A percentile compares a stretch with the other conserved stretches of the same genome.
phyloP scores from a whole-genome alignment of 768 basidiomycete species.

The Lactarius sp. region DNA sequence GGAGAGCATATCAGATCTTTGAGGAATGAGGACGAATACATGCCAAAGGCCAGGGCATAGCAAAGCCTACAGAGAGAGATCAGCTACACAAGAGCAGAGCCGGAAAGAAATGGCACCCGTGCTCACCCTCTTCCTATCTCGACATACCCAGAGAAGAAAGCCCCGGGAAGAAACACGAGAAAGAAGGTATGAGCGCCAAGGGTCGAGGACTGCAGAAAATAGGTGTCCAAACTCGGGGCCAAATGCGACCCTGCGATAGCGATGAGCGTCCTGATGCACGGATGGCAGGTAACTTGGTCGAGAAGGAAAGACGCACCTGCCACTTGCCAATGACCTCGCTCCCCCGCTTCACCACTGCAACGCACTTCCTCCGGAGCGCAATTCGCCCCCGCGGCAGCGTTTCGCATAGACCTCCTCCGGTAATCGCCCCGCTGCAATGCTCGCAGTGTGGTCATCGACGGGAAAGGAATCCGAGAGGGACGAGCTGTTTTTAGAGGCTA shows the following conservation, averaged over 20 bases:
- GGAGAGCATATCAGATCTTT: constrained; percentile 92
- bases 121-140: constrained; percentile 69
- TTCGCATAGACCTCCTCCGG: constrained; percentile 56
- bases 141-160: constrained; percentile 84
- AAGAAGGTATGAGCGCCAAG: constrained; percentile 90
- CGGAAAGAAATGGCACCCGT: neutral
- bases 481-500: neutral
- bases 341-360: constrained; percentile 53
- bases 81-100: constrained; percentile 1
- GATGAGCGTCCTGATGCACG: neutral
- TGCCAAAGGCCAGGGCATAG: constrained; percentile 67
- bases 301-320: constrained; percentile 45
- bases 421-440: constrained; percentile 29
- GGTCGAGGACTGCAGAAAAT: constrained; percentile 78
- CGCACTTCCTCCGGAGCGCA: constrained; percentile 48
- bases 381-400: constrained; percentile 62
- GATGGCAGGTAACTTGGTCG: constrained; percentile 11
- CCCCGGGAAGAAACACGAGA: constrained; percentile 78
- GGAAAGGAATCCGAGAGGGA: neutral
- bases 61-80: constrained; percentile 46
- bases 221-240: constrained; percentile 66
- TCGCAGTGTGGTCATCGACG: neutral
- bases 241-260: constrained; percentile 42
- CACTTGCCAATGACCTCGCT: constrained; percentile 55
- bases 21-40: constrained; percentile 80